Base-by-base conservation (phyloP, 257 asterid species). In the Primulina huaijiensis region DNA sequence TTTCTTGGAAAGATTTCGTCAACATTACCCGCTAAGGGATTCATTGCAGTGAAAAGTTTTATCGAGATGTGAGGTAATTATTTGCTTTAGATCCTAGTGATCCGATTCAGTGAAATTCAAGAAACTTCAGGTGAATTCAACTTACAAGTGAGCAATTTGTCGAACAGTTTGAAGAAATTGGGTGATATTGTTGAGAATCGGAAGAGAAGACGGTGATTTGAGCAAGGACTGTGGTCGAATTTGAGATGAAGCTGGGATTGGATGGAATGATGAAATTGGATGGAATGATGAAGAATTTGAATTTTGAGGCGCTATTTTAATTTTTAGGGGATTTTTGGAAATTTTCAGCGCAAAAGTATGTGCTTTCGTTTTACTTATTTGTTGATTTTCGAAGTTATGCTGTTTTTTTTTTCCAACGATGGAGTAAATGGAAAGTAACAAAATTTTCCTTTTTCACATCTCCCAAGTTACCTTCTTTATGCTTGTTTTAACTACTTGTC, bases 51-150 rank as follows among this genome's bases (percentile, higher is more conserved):
- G 14, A 34, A 64, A 50, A 8, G 1, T 27, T 16, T 46, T 14
- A 46, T 46, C 56, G 56, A 30, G 27, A 67, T 53, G 20, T 5
- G 30, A 30, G 58, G 37, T 19, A 12, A 71, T 61, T 62, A 14
- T 21, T 61, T 58, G 34, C 65, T 29, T 9, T 50, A 40, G 66
- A 73, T 73, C 78, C 56, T 56, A 30, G 58, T 37, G 64, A 35
- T 31, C 58, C 58, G 29, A 60, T 31, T 12, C 67, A 7, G 60
- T 63, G 40, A 63, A 63, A 61, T 62, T 57, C 71, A 12, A 35
- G 52, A 30, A 43, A 50, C 4, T 60, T 63, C 62, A 61, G 55
- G 46, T 61, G 56, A 30, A 61, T 31, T 67, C 46, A 25, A 61
- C 35, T 37, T 67, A 37, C 60, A 67, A 50, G 61, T 52, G 38